Evolutionary conservation across 306 rosid species (phyloP).

Genomic region (Acacia confusa): DNA sequence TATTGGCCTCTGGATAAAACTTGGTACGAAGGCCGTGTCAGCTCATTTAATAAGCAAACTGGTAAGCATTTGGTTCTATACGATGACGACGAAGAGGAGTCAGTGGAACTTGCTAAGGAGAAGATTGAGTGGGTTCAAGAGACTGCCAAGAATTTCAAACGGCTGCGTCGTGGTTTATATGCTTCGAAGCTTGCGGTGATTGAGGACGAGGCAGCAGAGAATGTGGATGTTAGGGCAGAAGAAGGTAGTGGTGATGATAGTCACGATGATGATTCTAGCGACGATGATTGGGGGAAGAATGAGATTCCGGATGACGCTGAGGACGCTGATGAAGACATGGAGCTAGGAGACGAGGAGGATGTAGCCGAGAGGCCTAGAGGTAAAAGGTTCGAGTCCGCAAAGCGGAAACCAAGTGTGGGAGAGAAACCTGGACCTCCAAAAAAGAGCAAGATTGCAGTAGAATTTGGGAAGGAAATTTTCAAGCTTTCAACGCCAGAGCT

Average conservation of each 20-base stretch:
- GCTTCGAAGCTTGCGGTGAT: slow-evolving; percentile 31
- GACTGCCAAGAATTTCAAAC: slow-evolving; percentile 41
- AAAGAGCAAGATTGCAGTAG: slow-evolving; percentile 52
- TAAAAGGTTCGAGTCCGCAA: slow-evolving; percentile 42
- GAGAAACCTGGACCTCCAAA: slow-evolving; percentile 49
- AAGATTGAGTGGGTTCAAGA: slow-evolving; percentile 65
- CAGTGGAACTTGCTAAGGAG: slow-evolving; percentile 57
- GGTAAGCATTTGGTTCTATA: slow-evolving; percentile 65
- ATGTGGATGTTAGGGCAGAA: slow-evolving; percentile 16
- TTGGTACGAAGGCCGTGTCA: slow-evolving; percentile 83
- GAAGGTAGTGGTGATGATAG: slow-evolving; percentile 26
- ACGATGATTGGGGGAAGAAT: slow-evolving; percentile 78
- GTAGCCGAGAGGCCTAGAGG: slow-evolving; percentile 35
- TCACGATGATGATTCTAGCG: slow-evolving; percentile 60
- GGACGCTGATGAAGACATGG: slow-evolving; percentile 50
- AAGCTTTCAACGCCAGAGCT: slow-evolving; percentile 41
- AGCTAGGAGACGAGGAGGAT: slow-evolving; percentile 44
- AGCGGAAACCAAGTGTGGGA: slow-evolving; percentile 48
- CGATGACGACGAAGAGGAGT: slow-evolving; percentile 77
- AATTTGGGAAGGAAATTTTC: slow-evolving; percentile 32
- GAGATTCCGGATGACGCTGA: slow-evolving; percentile 42
- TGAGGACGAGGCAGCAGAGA: slow-evolving; percentile 34
- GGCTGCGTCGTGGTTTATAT: slow-evolving; percentile 40
- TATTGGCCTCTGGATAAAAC: slow-evolving; percentile 76
- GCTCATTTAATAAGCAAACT: slow-evolving; percentile 42